A percentile compares a stretch with the other conserved stretches of the same genome.
Evolutionary conservation across 2,329 filamentous ascomycete species (phyloP).

Genomic region (Tolypocladium tundrense): DNA sequence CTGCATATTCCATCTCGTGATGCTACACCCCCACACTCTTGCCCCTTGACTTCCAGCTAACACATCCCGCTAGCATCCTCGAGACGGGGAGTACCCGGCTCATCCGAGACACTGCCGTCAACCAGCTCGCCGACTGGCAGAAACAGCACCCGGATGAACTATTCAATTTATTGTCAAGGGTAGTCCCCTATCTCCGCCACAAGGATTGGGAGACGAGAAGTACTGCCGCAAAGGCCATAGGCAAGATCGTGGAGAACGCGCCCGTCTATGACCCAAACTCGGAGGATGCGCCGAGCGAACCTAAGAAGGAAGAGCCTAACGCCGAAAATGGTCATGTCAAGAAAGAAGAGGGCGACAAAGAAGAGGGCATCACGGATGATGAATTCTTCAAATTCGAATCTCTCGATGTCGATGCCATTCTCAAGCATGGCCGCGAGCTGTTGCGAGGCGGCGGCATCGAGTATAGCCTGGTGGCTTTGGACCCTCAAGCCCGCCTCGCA

Average conservation of each 20-base stretch:
- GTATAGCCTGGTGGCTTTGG: slow-evolving; percentile 70
- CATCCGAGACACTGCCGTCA: slow-evolving; percentile 93
- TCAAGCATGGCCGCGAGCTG: slow-evolving; percentile 75
- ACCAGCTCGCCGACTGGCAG: slow-evolving; percentile 94
- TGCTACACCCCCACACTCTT: not conserved
- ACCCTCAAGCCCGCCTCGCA: slow-evolving; percentile 67
- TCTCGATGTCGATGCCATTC: slow-evolving; percentile 68
- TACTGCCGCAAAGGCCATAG: slow-evolving; percentile 86
- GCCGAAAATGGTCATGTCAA: slow-evolving; percentile 38
- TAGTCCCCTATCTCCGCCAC: slow-evolving; percentile 89
- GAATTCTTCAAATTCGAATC: slow-evolving; percentile 62
- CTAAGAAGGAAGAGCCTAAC: slow-evolving; percentile 28
- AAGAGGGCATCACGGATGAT: slow-evolving; percentile 32
- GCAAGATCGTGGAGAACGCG: slow-evolving; percentile 86
- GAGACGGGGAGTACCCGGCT: slow-evolving; percentile 95
- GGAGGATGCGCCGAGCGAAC: slow-evolving; percentile 44
- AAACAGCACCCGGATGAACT: slow-evolving; percentile 96
- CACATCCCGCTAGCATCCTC: slow-evolving; percentile 53
- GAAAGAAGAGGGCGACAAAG: slow-evolving; percentile 49
- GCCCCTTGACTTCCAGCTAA: not conserved
- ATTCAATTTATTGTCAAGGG: slow-evolving; percentile 85
- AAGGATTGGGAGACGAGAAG: slow-evolving; percentile 96
- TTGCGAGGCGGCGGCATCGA: slow-evolving; percentile 81
- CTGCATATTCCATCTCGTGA: not conserved
- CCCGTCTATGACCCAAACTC: slow-evolving; percentile 80